phyloP scores from a whole-genome alignment of 305 asterid genomes.

The Coffea humblotiana region DNA sequence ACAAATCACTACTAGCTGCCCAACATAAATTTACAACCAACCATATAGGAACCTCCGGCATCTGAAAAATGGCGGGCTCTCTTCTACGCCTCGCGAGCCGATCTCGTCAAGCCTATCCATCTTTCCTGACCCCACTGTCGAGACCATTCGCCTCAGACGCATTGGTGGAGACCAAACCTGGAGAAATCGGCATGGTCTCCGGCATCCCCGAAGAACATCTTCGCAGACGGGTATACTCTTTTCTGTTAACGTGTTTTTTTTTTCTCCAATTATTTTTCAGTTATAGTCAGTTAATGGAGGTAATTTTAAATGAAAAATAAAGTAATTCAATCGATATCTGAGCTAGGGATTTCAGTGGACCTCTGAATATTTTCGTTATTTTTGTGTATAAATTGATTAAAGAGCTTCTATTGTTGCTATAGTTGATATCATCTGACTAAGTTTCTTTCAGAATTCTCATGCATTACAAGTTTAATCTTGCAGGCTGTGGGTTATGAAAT shows the following conservation, averaged over 20 bases:
- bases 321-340: neutral
- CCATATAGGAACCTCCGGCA: constrained; percentile 12
- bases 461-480: neutral
- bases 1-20: too few relatives aligned
- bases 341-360: neutral
- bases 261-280: neutral
- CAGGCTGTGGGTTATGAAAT: neutral
- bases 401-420: too few relatives aligned
- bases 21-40: neutral
- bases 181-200: constrained; percentile 79
- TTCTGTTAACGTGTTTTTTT: neutral
- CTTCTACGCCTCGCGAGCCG: constrained; percentile 54
- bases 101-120: constrained; percentile 39
- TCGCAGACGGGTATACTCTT: constrained; percentile 48
- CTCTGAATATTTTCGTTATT: too few relatives aligned
- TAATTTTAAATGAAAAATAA: neutral
- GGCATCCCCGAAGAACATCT: constrained; percentile 87
- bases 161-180: constrained; percentile 54
- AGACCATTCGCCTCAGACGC: constrained; percentile 58
- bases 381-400: too few relatives aligned
- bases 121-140: constrained; percentile 33
- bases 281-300: neutral
- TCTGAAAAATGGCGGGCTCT: constrained; percentile 55
- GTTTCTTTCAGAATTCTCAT: neutral
- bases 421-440: neutral